phyloP scores from a whole-genome alignment of 805 yeast genomes.

The Helenozyma baotianmanensis region DNA sequence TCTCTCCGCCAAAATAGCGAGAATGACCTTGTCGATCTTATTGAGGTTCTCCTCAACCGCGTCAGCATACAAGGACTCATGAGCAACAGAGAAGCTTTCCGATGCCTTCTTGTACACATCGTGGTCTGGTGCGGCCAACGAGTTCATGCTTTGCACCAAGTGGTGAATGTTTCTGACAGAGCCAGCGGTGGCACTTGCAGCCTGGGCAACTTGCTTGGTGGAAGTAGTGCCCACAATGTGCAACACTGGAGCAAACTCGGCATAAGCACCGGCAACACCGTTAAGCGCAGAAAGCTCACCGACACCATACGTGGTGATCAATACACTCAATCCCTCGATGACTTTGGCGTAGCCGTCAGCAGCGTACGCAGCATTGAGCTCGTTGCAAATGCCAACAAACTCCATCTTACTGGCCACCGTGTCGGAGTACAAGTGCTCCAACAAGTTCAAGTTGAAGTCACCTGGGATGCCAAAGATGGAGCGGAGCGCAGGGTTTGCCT shows the following conservation, averaged over 20 bases:
- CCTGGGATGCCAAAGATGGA: slow-evolving; percentile 79
- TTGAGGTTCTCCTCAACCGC: slow-evolving; percentile 37
- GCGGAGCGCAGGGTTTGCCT: slow-evolving; percentile 44
- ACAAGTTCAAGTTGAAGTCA: slow-evolving; percentile 61
- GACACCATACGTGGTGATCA: slow-evolving; percentile 77
- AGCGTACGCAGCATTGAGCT: slow-evolving; percentile 83
- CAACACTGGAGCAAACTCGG: slow-evolving; percentile 74
- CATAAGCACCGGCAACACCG: slow-evolving; percentile 77
- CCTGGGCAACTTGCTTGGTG: slow-evolving; percentile 20
- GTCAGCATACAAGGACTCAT: slow-evolving; percentile 32
- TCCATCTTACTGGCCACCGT: slow-evolving; percentile 38
- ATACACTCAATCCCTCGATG: slow-evolving; percentile 56
- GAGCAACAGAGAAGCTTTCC: slow-evolving; percentile 47
- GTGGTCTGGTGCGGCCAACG: slow-evolving; percentile 57
- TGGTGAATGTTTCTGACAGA: slow-evolving; percentile 46
- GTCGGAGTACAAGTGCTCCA: slow-evolving; percentile 60
- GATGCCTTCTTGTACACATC: slow-evolving; percentile 62
- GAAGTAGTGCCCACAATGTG: slow-evolving; percentile 75
- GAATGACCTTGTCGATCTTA: slow-evolving; percentile 66
- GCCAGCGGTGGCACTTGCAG: slow-evolving; percentile 7
- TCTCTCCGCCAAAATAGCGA: slow-evolving; percentile 48
- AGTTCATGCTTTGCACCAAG: slow-evolving; percentile 48
- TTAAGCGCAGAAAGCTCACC: slow-evolving; percentile 85
- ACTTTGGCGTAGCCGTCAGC: slow-evolving; percentile 83
- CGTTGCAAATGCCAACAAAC: slow-evolving; percentile 87